A percentile compares a stretch with the other conserved stretches of the same genome.
These are phyloP conservation scores for Camellia granthamiana DNA, from an alignment of 148 eudicot species.

Conservation along the genomic window DNA sequence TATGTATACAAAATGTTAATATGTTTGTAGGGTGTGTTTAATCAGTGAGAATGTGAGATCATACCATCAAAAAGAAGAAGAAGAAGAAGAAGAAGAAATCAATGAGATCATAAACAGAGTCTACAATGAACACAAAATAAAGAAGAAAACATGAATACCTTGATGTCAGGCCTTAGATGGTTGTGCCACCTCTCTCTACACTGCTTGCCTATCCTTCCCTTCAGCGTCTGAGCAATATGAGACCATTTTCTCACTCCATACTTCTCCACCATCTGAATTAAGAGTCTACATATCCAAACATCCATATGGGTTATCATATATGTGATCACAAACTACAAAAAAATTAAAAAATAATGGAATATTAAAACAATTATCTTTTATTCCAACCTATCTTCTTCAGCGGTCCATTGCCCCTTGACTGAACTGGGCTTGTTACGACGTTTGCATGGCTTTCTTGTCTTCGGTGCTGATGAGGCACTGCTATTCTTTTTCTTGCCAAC, in stretches of 20 bases:
- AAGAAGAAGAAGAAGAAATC: too few relatives aligned
- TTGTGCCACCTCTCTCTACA: constrained; percentile 99
- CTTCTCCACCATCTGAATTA: constrained; percentile 65
- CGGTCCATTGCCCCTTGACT: constrained; percentile 89
- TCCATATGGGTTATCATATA: too few relatives aligned
- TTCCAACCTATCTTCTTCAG: constrained; percentile 80
- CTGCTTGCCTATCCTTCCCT: constrained; percentile 89
- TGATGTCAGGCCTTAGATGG: constrained; percentile 92
- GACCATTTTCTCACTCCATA: constrained; percentile 87
- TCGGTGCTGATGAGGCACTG: not conserved
- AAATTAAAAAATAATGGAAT: not conserved
- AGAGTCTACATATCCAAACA: constrained; percentile 28
- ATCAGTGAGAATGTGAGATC: too few relatives aligned
- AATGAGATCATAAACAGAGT: too few relatives aligned
- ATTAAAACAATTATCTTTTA: not conserved
- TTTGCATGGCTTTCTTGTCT: constrained; percentile 20
- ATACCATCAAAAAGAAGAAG: too few relatives aligned
- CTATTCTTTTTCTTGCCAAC: constrained; percentile 16
- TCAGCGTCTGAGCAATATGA: constrained; percentile 69
- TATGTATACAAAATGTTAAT: too few relatives aligned
- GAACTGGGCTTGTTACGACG: constrained; percentile 51
- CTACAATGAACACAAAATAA: not conserved
- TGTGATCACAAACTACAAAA: too few relatives aligned
- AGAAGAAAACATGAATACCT: constrained; percentile 35
- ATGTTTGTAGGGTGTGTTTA: too few relatives aligned